These are phyloP conservation scores for Withania somnifera DNA, from an alignment of 305 asterid species.

Conservation along the genomic window DNA sequence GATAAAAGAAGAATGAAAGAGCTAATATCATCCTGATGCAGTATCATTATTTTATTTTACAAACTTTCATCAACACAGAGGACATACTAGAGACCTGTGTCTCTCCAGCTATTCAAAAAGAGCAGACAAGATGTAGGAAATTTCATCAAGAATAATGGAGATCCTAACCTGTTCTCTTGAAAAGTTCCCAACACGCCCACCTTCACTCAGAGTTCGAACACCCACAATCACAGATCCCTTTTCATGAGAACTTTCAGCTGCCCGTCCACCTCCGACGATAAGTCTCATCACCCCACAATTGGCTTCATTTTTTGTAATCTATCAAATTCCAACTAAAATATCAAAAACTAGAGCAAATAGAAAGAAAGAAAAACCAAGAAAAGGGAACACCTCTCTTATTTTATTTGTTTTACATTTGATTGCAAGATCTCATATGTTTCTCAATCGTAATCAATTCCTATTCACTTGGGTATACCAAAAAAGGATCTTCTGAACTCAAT, in stretches of 20 bases:
- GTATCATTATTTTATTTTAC: not conserved
- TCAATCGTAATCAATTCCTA: not conserved
- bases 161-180: slow-evolving; percentile 88
- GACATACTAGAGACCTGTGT: not conserved
- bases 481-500: not conserved
- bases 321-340: slow-evolving; percentile 9
- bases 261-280: slow-evolving; percentile 98
- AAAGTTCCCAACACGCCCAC: slow-evolving; percentile 94
- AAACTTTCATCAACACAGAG: not conserved
- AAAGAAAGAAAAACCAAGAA: not conserved
- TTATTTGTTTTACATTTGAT: not conserved
- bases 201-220: slow-evolving; percentile 96
- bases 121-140: not conserved
- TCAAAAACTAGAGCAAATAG: slow-evolving; percentile 6
- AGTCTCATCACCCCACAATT: slow-evolving; percentile 99
- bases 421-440: not conserved
- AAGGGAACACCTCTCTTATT: not conserved
- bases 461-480: not conserved
- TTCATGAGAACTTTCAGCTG: slow-evolving; percentile 69
- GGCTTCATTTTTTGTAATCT: slow-evolving; percentile 87
- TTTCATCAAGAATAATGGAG: slow-evolving; percentile 2
- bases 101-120: not conserved
- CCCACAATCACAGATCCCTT: slow-evolving; percentile 96
- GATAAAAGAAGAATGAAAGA: not conserved
- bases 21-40: not conserved